These are phyloP conservation scores for Coniochaeta sp. DNA, from an alignment of 2,329 filamentous ascomycete species.

Conservation along the genomic window DNA sequence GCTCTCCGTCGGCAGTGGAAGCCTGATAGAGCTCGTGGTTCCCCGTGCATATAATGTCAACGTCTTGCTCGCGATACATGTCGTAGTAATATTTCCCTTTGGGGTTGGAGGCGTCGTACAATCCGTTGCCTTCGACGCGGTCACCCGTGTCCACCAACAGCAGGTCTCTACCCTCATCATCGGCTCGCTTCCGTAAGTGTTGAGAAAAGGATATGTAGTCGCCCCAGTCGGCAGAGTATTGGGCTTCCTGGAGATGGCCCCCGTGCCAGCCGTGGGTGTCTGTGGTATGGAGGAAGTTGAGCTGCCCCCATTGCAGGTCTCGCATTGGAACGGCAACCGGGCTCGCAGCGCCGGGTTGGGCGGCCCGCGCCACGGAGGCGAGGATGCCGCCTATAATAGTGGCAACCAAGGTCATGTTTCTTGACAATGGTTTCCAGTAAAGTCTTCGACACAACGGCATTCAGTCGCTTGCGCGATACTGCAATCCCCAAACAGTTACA, in stretches of 20 bases:
- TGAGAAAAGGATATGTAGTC: conserved; percentile 92
- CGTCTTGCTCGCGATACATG: conserved; percentile 72
- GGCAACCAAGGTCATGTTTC: conserved; percentile 20
- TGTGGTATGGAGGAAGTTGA: conserved; percentile 96
- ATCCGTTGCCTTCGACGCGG: conserved; percentile 83
- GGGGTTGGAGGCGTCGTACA: conserved; percentile 84
- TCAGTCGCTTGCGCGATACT: background rate
- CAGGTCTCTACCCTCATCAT: conserved; percentile 72
- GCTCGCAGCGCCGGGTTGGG: conserved; percentile 73
- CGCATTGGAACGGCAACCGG: conserved; percentile 77
- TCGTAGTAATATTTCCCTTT: conserved; percentile 86
- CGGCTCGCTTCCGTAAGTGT: conserved; percentile 72
- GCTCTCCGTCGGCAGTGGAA: conserved; percentile 72
- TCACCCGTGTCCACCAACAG: conserved; percentile 96
- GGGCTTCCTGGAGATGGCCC: conserved; percentile 85
- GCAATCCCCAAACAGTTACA: background rate
- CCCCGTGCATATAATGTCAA: conserved; percentile 80
- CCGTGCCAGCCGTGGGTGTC: conserved; percentile 95
- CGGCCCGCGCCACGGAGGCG: conserved; percentile 33
- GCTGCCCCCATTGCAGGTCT: conserved; percentile 80
- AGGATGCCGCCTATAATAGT: conserved; percentile 28
- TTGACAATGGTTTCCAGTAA: background rate
- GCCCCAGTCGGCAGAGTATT: conserved; percentile 95
- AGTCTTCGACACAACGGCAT: background rate
- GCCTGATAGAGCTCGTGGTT: conserved; percentile 93